Conservation (phyloP, 2,329 filamentous ascomycete genomes). For the Boeremia lycopersici region DNA sequence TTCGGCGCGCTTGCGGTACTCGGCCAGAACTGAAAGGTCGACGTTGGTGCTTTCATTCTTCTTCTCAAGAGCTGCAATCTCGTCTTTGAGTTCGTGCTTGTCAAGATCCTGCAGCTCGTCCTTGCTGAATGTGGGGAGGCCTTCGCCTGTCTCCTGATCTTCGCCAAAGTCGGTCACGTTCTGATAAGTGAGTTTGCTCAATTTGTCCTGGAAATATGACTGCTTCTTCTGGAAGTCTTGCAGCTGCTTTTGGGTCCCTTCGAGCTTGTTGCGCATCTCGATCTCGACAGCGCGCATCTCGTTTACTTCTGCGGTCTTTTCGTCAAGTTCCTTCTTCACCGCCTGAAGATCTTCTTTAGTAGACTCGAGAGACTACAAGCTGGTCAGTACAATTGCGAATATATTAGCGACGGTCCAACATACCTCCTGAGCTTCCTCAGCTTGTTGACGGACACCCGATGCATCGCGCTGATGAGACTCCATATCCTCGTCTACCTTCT, state of each 20-base stretch:
- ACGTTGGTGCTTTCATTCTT: slow-evolving; percentile 85
- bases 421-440: slow-evolving; percentile 79
- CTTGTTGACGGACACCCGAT: slow-evolving; percentile 72
- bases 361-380: slow-evolving; percentile 65
- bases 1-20: slow-evolving; percentile 84
- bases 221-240: slow-evolving; percentile 83
- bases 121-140: slow-evolving; percentile 77
- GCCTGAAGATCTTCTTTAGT: slow-evolving; percentile 81
- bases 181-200: slow-evolving; percentile 81
- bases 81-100: slow-evolving; percentile 66
- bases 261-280: slow-evolving; percentile 97
- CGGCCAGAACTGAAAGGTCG: slow-evolving; percentile 84
- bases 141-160: slow-evolving; percentile 56
- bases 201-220: slow-evolving; percentile 87
- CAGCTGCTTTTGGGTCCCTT: slow-evolving; percentile 91
- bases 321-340: slow-evolving; percentile 84
- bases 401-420: slow-evolving; percentile 12
- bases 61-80: slow-evolving; percentile 71
- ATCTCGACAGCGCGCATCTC: slow-evolving; percentile 73
- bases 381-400: slow-evolving; percentile 23
- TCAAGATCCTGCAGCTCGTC: slow-evolving; percentile 69
- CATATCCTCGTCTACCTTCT: slow-evolving; percentile 79
- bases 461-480: slow-evolving; percentile 77
- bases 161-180: slow-evolving; percentile 68
- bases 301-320: slow-evolving; percentile 65